Base-by-base conservation (phyloP, 306 rosid genomes). In the Carpinus fangiana region DNA sequence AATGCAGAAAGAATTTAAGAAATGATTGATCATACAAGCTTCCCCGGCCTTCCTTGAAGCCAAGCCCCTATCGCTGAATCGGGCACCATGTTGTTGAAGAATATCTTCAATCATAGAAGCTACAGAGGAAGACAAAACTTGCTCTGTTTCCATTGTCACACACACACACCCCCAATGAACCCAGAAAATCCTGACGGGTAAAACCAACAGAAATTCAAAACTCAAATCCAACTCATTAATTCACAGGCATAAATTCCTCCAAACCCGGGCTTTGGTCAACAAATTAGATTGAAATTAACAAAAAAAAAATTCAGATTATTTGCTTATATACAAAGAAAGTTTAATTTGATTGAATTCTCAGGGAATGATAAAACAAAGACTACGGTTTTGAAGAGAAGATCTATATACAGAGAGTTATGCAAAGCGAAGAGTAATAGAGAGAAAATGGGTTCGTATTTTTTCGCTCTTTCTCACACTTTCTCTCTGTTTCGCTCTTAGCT, bases 41-140 rank as follows among this genome's bases (percentile, higher is more conserved):
- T 93, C 97, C 68, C 91, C 98, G 7, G 88, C 84, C 77, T 83
- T 93, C 76, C 96, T 89, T 1, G 94, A 87, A 61, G 89, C 86
- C 77, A 88, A 84, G 62, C 77, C 89, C 53, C 61, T 11, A 23
- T 84, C 90, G 46, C 72, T 81, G 7, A 74, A 56, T 64, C 80
- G 84, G 5, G 72, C 26, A 34, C 88, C 84, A 4, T 91, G 87
- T 53, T 86, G 89, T 47, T 89, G 93, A 86, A 96, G 90, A 90
- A 96, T 87, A 53, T 89, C 92, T 80, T 96, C 89, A 9, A 96
- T 86, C 77, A 93, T 82, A 73, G 99, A 91, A 78, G 84, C 87
- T 67, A 91, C 76, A 61, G 95, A 89, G 84, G 88, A 89, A 64
- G 97, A 82, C 78, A 86, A 80, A 21, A 34, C 80, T 77, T 84